Evolutionary conservation across 805 yeast genomes (phyloP), one percentile per base, ranked within the genome.

Genomic region (Kodamaea leandrae): DNA sequence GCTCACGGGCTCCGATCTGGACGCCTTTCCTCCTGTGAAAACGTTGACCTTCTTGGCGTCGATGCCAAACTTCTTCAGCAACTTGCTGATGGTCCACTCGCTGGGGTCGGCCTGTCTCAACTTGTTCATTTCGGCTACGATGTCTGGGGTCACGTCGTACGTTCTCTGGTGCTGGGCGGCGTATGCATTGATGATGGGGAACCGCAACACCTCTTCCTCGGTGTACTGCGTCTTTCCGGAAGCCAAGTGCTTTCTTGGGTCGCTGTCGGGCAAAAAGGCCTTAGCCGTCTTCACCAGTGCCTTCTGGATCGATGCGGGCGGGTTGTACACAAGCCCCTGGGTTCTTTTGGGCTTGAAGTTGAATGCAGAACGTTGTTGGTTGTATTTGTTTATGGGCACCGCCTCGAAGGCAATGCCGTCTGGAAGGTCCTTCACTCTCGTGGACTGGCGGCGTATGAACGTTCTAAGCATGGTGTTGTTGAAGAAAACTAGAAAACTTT

Each of bases 301-400:
- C 42, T 53, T 49, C 39, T 47, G 42, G 12, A 60, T 50, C 25
- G 73, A 51, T 10, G 84, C 74, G 3, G 90, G 76, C 17, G 88
- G 89, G 30, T 87, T 75, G 52, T 67, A 70, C 29, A 79, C 76
- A 19, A 86, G 63, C 4, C 91, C 91, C 17, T 72, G 66, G 1
- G 82, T 77, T 14, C 75, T 64, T 39, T 67, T 58, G 2, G 75
- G 74, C 49, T 76, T 75, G 59, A 83, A 79, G 56, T 82, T 85
- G 51, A 72, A 76, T 6, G 87, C 82, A 16, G 91, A 83, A 43
- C 80, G 68, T 29, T 64, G 65, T 6, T 78, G 72, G 58, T 85
- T 83, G 65, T 69, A 85, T 47, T 73, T 70, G 42, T 82, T 69
- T 21, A 41, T 71, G 20, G 85, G 83, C 33, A 59, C 58, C 10